Base-by-base conservation (phyloP, 495 filamentous ascomycete species). In the Aspergillus asperescens region DNA sequence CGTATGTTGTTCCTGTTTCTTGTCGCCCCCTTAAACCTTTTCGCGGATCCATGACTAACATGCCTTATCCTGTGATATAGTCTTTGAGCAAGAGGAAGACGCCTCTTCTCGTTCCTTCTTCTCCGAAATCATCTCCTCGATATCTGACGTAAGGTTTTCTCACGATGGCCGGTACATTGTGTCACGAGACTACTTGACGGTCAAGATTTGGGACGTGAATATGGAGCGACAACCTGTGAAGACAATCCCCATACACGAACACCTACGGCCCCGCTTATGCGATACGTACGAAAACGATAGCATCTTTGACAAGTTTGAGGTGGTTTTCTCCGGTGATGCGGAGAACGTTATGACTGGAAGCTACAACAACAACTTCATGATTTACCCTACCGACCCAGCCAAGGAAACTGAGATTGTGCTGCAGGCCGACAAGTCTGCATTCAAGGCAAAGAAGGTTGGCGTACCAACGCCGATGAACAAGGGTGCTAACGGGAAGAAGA, bases 281-380 rank as follows among this genome's bases (percentile, higher is more conserved):
- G 93, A 98, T 60, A 98, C 93, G 5, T 98, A 98, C 64, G 93
- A 98, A 71, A 98, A 98, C 57, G 93, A 98, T 65, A 95, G 89
- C 69, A 98, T 98, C 64, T 98, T 98, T 62, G 93, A 98, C 78
- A 98, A 98, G 69, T 98, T 98, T 58, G 93, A 98, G 73, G 93
- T 98, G 50, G 94, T 97, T 32, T 97, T 98, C 72, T 96, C 92
- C 3, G 93, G 93, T 13, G 93, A 97, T 68, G 90, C 90, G 7
- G 92, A 94, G 76, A 96, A 98, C 62, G 93, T 97, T 52, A 98
- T 98, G 93, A 98, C 93, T 5, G 93, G 93, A 59, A 95, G 89
- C 66, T 98, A 98, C 77, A 98, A 98, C 81, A 98, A 98, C 74
- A 98, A 98, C 74, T 98, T 98, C 78, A 98, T 98, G 93, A 98